Base-by-base conservation (phyloP, 2,329 filamentous ascomycete genomes). In the Calycina marina region DNA sequence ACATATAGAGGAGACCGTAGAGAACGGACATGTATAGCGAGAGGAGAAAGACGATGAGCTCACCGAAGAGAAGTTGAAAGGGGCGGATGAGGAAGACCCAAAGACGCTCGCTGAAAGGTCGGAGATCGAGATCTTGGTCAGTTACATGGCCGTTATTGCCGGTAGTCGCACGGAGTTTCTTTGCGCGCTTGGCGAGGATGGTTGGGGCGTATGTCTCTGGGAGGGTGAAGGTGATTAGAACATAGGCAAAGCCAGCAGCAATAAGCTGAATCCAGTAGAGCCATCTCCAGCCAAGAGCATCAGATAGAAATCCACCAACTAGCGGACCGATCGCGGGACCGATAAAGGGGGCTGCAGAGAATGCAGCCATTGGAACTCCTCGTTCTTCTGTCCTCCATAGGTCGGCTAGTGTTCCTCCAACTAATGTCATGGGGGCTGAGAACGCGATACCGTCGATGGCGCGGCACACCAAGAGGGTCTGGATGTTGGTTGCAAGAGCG, bases 261-360 rank as follows among this genome's bases (percentile, higher is more conserved):
- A 93, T 92, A 8, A 90, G 61, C 49, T 88, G 82, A 44, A 93
- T 70, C 77, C 80, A 88, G 60, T 90, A 90, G 0, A 90, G 62
- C 80, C 81, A 90, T 42, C 82, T 62, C 83, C 83, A 90, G 22
- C 77, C 77, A 0, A 62, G 57, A 1, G 67, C 69, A 44, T 85
- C 77, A 5, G 68, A 66, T 2, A 90, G 61, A 51, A 74, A 92
- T 8, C 82, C 84, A 42, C 84, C 85, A 5, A 77, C 67, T 1
- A 93, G 64, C 5, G 79, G 78, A 39, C 78, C 78, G 42, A 81
- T 75, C 2, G 79, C 81, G 30, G 83, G 83, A 0, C 83, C 83
- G 27, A 88, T 66, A 50, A 90, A 90, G 0, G 83, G 83, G 1
- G 82, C 82, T 2, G 82, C 81, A 9, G 71, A 78, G 54, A 90